Base-by-base conservation (phyloP, 768 basidiomycete genomes). In the Rhizopogon roseolus region DNA sequence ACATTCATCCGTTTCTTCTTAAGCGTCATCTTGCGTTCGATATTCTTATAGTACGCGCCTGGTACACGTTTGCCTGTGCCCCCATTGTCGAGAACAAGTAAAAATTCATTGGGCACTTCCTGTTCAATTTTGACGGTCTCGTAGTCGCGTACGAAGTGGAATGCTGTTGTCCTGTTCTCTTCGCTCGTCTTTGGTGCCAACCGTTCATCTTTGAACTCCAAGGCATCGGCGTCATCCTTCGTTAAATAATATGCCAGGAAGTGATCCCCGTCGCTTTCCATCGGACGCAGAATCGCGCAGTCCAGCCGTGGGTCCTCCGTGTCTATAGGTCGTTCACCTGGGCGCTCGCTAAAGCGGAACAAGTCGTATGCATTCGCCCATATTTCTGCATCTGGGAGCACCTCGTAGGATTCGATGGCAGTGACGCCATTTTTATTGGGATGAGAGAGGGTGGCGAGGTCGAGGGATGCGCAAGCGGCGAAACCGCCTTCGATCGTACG, bases 341-440 rank as follows among this genome's bases (percentile, higher is more conserved):
- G 91, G 17, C 90, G 75, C 65, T 94, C 91, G 10, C 84, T 84
- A 66, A 94, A 93, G 54, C 85, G 75, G 76, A 93, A 92, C 50
- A 94, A 66, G 66, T 93, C 91, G 64, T 93, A 92, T 57, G 87
- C 86, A 64, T 92, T 95, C 40, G 90, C 82, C 91, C 92, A 96
- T 37, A 93, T 84, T 56, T 88, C 85, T 4, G 80, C 78, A 62
- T 96, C 92, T 0, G 93, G 93, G 11, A 93, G 77, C 51, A 95
- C 73, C 57, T 93, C 86, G 68, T 83, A 94, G 7, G 86, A 84
- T 62, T 91, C 90, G 44, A 90, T 78, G 3, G 93, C 92, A 0
- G 77, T 82, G 8, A 93, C 74, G 32, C 78, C 73, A 8, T 82
- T 82, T 63, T 93, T 94, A 56, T 81, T 92, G 1, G 93, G 93